Base-by-base conservation (phyloP, 768 basidiomycete species). In the Auriscalpium microsporum region DNA sequence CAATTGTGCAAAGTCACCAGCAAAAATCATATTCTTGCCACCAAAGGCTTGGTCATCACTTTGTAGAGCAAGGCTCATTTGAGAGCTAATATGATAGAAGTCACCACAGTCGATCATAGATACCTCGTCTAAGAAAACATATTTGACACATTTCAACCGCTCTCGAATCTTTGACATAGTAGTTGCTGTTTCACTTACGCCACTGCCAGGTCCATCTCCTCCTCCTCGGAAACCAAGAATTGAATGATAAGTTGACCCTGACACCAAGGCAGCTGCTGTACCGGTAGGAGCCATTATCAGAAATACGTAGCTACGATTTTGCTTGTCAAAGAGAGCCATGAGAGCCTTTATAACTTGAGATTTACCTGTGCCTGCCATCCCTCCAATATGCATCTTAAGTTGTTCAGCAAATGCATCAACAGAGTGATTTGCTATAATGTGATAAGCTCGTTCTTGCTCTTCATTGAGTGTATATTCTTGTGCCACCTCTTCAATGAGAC, bases 1-100 rank as follows among this genome's bases (percentile, higher is more conserved):
- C 0, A 77, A 57, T 48, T 78, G 75, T 3, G 72, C 74, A 68
- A 77, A 75, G 52, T 77, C 75, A 19, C 75, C 75, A 16, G 75
- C 73, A 55, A 77, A 67, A 17, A 77, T 71, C 45, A 77, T 65
- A 54, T 72, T 73, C 21, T 72, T 65, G 1, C 74, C 73, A 28
- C 73, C 73, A 62, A 72, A 75, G 2, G 69, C 58, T 9, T 48
- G 44, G 35, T 63, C 64, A 11, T 36, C 2, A 1, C 55, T 47
- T n/a, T 59, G 56, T 9, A 57, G 21, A 2, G 64, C 61, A 33
- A 55, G 50, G 23, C 61, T 53, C 4, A 73, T 55, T 19, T 55
- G 50, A 8, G 58, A 55, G 59, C 52, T 64, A 2, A 69, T 70
- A 10, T 36, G 55, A 42, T 67, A 70, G 54, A 67, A 60, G 49